Conservation (phyloP, 139 green algal genomes). For the Ettlia oleoabundans region DNA sequence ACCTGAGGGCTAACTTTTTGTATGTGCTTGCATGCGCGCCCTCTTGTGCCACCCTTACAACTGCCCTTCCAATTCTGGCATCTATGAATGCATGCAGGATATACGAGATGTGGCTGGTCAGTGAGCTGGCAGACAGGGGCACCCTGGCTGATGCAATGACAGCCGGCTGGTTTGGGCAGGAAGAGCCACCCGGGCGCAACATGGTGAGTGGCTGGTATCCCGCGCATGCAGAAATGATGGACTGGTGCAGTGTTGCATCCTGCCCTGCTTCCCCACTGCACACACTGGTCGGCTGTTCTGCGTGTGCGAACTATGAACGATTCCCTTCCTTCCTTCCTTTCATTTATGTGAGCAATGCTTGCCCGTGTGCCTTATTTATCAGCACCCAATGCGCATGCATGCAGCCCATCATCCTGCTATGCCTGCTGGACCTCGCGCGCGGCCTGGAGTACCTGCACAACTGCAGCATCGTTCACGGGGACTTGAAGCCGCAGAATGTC, state of each 20-base stretch:
- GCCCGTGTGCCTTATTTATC: no score
- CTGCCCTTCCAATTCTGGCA: neutral
- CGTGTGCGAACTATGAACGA: no score
- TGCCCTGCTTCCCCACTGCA: neutral
- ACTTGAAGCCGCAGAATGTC: slow-evolving; percentile 79
- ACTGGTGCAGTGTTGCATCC: no score
- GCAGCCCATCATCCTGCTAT: slow-evolving; percentile 9
- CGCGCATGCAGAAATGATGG: no score
- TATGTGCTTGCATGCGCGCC: neutral
- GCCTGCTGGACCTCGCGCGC: slow-evolving; percentile 44
- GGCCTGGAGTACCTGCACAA: slow-evolving; percentile 60
- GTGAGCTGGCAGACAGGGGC: slow-evolving; percentile 31
- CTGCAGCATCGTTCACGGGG: slow-evolving; percentile 62
- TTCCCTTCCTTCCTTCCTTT: neutral
- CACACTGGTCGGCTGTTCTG: neutral
- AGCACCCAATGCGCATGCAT: neutral
- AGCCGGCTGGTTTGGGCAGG: neutral
- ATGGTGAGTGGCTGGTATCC: slow-evolving; percentile 2
- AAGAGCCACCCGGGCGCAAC: neutral
- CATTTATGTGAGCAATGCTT: no score
- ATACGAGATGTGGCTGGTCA: slow-evolving; percentile 42
- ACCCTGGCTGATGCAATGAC: slow-evolving; percentile 22
- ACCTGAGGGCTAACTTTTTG: no score
- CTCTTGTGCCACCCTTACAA: neutral
- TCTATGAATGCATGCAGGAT: neutral